These are phyloP conservation scores for Aspergillus transmontanensis DNA, from an alignment of 2,329 filamentous ascomycete species.

Conservation along the genomic window DNA sequence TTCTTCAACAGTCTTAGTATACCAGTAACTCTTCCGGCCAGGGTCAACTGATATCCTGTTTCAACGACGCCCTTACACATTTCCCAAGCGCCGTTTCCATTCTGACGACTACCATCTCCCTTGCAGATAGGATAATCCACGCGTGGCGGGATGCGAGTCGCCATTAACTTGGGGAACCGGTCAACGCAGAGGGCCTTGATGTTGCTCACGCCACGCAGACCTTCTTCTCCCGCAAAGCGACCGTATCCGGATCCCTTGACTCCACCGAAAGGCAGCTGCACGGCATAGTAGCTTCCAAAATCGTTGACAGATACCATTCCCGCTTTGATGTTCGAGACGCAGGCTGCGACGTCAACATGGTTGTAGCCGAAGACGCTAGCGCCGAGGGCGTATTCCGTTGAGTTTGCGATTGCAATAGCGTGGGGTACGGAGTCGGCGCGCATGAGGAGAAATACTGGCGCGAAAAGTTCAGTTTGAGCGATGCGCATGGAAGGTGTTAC, in stretches of 20 bases:
- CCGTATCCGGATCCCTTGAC: constrained; percentile 90
- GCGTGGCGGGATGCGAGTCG: constrained; percentile 77
- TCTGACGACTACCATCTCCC: constrained; percentile 52
- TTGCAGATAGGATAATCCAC: constrained; percentile 79
- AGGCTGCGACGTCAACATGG: constrained; percentile 61
- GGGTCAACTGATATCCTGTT: constrained; percentile 49
- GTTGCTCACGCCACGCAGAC: constrained; percentile 82
- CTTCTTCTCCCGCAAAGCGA: constrained; percentile 88
- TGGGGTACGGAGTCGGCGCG: constrained; percentile 66
- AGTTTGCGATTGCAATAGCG: constrained; percentile 79
- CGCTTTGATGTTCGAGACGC: constrained; percentile 70
- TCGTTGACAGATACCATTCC: constrained; percentile 97
- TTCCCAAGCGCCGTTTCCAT: constrained; percentile 66
- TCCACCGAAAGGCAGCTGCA: constrained; percentile 92
- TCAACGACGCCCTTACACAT: constrained; percentile 49
- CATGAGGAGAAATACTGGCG: constrained; percentile 85
- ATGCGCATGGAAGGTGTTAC: constrained; percentile 85
- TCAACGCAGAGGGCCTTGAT: constrained; percentile 84
- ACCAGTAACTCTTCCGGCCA: constrained; percentile 44
- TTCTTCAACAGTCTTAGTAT: constrained; percentile 42
- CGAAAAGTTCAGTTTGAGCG: constrained; percentile 89
- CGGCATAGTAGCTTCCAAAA: constrained; percentile 90
- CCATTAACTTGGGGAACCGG: constrained; percentile 56
- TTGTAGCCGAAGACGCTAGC: constrained; percentile 82
- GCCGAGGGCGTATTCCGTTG: constrained; percentile 81